Conservation (phyloP, 225 moss, liverwort and hornwort species). For the Bryum argenteum region DNA sequence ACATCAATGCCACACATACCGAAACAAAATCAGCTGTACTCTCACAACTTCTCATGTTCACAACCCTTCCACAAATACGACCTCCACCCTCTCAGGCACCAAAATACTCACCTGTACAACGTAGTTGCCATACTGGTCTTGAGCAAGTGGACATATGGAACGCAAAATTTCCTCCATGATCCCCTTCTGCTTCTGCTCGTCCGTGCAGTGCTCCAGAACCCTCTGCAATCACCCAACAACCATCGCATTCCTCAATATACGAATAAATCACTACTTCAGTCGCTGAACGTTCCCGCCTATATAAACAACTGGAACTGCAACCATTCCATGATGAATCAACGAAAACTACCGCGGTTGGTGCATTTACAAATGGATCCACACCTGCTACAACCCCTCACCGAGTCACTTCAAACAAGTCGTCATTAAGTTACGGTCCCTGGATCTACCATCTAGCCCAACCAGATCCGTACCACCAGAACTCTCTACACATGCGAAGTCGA, state of each 20-base stretch:
- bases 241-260: background rate
- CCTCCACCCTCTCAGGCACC: background rate
- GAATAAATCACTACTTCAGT: too few species aligned
- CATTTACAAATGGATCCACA: too few species aligned
- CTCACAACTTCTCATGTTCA: background rate
- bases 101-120: conserved; percentile 69
- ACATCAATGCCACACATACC: background rate
- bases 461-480: background rate
- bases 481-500: background rate
- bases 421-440: too few species aligned
- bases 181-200: conserved; percentile 91
- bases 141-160: conserved; percentile 81
- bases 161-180: conserved; percentile 93
- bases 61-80: background rate
- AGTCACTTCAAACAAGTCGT: too few species aligned
- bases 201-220: conserved; percentile 90
- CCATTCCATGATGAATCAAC: too few species aligned
- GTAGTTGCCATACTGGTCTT: conserved; percentile 93
- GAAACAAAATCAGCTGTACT: too few species aligned
- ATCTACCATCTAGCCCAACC: too few species aligned
- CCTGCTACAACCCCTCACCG: too few species aligned
- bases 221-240: conserved; percentile 51
- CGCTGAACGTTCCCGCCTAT: too few species aligned
- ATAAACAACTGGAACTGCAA: too few species aligned
- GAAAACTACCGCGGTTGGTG: too few species aligned